Percentiles rank a stretch among this genome's conserved stretches.
These are phyloP conservation scores for Cyathus striatus DNA, from an alignment of 768 basidiomycete genomes.

Conservation along the genomic window DNA sequence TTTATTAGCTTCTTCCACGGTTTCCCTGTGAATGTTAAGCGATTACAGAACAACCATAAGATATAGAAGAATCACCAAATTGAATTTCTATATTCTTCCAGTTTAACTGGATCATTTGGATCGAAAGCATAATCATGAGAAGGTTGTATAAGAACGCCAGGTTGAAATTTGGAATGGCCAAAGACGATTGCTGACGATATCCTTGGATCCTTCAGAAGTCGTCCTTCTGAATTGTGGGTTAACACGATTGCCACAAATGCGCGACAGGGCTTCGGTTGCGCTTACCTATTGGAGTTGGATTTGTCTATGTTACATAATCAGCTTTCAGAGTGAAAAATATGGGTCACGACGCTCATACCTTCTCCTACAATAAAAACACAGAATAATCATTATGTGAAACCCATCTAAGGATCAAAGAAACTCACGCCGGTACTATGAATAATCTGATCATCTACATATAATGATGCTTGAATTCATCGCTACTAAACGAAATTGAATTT, in stretches of 20 bases:
- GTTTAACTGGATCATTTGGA: not conserved
- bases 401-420: not conserved
- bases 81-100: not conserved
- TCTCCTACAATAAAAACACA: not conserved
- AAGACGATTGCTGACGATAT: not conserved
- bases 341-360: not conserved
- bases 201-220: not conserved
- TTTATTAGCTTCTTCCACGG: not conserved
- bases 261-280: not conserved
- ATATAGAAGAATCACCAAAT: not conserved
- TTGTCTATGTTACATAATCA: not conserved
- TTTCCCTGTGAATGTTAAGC: not conserved
- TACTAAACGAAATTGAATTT: not conserved
- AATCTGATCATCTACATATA: not conserved
- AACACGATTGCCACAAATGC: not conserved
- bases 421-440: not conserved
- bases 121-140: not conserved
- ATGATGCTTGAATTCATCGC: not conserved
- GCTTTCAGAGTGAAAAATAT: not conserved
- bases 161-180: not conserved
- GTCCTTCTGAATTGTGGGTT: not conserved
- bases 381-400: not conserved
- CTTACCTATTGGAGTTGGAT: not conserved
- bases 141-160: not conserved
- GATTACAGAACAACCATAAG: not conserved